A percentile compares a stretch with the other conserved stretches of the same genome.
Conservation (phyloP, 306 rosid species). For the Abrus pulchellus region DNA sequence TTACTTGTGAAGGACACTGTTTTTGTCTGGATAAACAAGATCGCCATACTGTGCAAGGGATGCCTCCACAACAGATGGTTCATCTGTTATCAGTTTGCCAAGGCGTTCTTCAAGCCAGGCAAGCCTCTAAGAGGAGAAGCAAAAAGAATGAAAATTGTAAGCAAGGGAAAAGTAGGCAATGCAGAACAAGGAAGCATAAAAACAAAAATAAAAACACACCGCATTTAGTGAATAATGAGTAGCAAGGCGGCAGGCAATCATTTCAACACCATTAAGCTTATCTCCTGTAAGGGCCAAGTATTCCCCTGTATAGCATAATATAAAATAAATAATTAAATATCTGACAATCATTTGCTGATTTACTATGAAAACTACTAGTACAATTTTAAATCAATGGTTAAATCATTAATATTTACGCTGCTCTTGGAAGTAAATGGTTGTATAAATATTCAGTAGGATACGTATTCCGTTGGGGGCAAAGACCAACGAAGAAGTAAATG, state of each 20-base stretch:
- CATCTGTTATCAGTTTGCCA: constrained; percentile 80
- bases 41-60: constrained; percentile 91
- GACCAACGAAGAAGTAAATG: not conserved
- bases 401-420: constrained; percentile 21
- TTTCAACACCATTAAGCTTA: constrained; percentile 95
- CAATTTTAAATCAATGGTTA: constrained; percentile 13
- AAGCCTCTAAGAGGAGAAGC: constrained; percentile 71
- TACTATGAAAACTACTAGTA: not conserved
- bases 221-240: constrained; percentile 80
- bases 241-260: constrained; percentile 96
- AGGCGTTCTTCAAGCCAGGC: constrained; percentile 84
- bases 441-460: constrained; percentile 12
- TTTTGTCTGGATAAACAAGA: constrained; percentile 81
- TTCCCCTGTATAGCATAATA: constrained; percentile 72
- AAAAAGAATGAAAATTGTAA: constrained; percentile 34
- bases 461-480: constrained; percentile 2
- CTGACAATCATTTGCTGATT: constrained; percentile 30
- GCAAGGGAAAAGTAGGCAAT: constrained; percentile 30
- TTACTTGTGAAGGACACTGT: constrained; percentile 81
- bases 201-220: constrained; percentile 58
- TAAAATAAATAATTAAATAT: not conserved
- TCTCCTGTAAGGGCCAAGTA: constrained; percentile 96
- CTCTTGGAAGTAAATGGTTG: constrained; percentile 26
- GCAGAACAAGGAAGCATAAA: constrained; percentile 29
- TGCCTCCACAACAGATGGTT: constrained; percentile 80